These are phyloP conservation scores for Phytophthora aleatoria DNA, from an alignment of 352 stramenopile species.

Conservation along the genomic window DNA sequence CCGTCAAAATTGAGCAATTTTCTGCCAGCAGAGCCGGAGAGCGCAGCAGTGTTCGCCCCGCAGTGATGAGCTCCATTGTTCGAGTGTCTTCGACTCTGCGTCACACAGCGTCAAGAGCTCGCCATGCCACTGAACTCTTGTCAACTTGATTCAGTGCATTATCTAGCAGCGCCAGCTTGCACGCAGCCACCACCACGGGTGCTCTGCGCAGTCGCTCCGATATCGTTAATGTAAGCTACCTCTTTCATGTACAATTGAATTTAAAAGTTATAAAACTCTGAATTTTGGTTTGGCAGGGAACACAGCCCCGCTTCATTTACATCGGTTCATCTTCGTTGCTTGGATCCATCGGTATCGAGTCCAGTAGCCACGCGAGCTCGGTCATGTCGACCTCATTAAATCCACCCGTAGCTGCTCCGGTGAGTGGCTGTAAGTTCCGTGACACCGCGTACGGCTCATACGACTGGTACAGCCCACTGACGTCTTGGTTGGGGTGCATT, in stretches of 20 bases:
- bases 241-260: constrained; percentile 6
- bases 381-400: constrained; percentile 36
- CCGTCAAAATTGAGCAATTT: constrained; percentile 4
- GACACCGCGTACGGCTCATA: constrained; percentile 40
- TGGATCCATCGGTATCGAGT: constrained; percentile 34
- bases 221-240: not conserved
- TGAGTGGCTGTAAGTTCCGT: constrained; percentile 18
- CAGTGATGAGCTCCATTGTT: constrained; percentile 3
- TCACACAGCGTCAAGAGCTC: not conserved
- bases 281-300: constrained; percentile 7
- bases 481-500: constrained; percentile 40
- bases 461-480: constrained; percentile 43
- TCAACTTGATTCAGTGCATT: constrained; percentile 7
- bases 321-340: constrained; percentile 22
- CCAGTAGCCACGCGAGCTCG: constrained; percentile 37
- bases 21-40: constrained; percentile 6
- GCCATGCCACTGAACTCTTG: not conserved
- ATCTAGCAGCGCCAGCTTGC: too few species aligned
- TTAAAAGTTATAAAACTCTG: constrained; percentile 8
- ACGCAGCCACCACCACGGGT: too few species aligned
- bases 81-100: not conserved
- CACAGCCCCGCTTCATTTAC: constrained; percentile 8
- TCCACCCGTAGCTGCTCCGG: constrained; percentile 1
- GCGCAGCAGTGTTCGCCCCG: constrained; percentile 1
- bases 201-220: not conserved